phyloP scores from a whole-genome alignment of 495 filamentous ascomycete species.

The Penicillium soppii region DNA sequence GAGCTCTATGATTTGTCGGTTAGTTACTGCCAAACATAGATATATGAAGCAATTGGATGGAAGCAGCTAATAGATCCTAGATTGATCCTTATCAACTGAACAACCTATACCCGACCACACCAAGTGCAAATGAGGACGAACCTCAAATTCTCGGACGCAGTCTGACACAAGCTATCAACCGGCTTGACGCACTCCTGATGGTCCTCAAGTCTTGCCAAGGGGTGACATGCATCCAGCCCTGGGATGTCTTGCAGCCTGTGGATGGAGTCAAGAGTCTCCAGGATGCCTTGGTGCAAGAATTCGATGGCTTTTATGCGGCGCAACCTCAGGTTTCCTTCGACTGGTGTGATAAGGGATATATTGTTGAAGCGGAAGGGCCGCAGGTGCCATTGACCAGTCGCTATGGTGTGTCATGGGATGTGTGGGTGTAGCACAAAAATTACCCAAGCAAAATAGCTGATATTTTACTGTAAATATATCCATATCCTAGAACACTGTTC shows the following conservation, averaged over 20 bases:
- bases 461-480: not conserved
- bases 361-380: conserved; percentile 61
- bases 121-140: conserved; percentile 3
- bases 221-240: conserved; percentile 55
- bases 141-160: conserved; percentile 43
- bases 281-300: conserved; percentile 46
- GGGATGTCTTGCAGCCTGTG: conserved; percentile 56
- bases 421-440: conserved; percentile 32
- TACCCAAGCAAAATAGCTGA: too few species aligned
- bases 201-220: conserved; percentile 65
- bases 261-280: conserved; percentile 36
- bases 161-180: conserved; percentile 42
- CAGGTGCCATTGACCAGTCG: conserved; percentile 35
- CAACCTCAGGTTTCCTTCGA: conserved; percentile 52
- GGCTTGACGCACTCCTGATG: conserved; percentile 61
- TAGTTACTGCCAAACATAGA: conserved; percentile 11
- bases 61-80: conserved; percentile 29
- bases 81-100: conserved; percentile 59
- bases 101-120: conserved; percentile 51
- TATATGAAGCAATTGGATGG: too few species aligned
- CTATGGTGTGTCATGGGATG: conserved; percentile 35
- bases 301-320: conserved; percentile 57
- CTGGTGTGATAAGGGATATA: conserved; percentile 60
- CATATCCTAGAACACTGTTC: too few species aligned
- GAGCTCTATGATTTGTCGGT: conserved; percentile 63